Percentiles rank a stretch among this genome's conserved stretches.
Evolutionary conservation across 495 filamentous ascomycete genomes (phyloP).

Genomic region (Barbatosphaeria neglecta): DNA sequence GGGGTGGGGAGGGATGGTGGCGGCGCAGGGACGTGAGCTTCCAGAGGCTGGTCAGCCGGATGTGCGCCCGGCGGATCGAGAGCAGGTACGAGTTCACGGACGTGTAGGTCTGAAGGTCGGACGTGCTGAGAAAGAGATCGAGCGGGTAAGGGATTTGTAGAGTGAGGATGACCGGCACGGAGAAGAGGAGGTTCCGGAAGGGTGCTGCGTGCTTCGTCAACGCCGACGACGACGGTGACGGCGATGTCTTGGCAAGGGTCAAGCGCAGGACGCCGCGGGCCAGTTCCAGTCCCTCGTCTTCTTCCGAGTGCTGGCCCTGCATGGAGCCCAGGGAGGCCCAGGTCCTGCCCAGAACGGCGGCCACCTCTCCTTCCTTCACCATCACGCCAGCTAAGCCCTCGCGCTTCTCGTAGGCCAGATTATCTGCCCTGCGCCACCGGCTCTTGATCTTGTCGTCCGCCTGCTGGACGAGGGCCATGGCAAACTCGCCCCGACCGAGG

Average conservation of each 20-base stretch:
- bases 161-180: constrained; percentile 57
- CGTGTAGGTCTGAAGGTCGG: constrained; percentile 69
- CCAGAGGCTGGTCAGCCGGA: constrained; percentile 74
- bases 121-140: constrained; percentile 69
- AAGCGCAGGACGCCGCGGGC: constrained; percentile 66
- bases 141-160: constrained; percentile 67
- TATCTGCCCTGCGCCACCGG: constrained; percentile 42
- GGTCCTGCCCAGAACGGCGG: constrained; percentile 56
- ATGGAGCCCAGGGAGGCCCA: constrained; percentile 68
- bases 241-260: constrained; percentile 38
- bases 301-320: constrained; percentile 57
- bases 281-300: constrained; percentile 67
- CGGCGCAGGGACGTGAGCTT: constrained; percentile 66
- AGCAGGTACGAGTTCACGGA: constrained; percentile 79
- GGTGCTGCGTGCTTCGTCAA: constrained; percentile 22
- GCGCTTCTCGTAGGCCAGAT: constrained; percentile 40
- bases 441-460: constrained; percentile 61
- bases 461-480: constrained; percentile 70
- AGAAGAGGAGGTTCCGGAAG: constrained; percentile 77
- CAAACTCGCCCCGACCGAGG: constrained; percentile 81
- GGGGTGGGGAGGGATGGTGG: constrained; percentile 57
- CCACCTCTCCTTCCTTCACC: constrained; percentile 80
- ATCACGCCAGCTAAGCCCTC: constrained; percentile 42
- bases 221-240: constrained; percentile 15
- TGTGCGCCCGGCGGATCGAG: constrained; percentile 67